Base-by-base conservation (phyloP, 2,329 filamentous ascomycete genomes). In the Nigrospora osmanthi region DNA sequence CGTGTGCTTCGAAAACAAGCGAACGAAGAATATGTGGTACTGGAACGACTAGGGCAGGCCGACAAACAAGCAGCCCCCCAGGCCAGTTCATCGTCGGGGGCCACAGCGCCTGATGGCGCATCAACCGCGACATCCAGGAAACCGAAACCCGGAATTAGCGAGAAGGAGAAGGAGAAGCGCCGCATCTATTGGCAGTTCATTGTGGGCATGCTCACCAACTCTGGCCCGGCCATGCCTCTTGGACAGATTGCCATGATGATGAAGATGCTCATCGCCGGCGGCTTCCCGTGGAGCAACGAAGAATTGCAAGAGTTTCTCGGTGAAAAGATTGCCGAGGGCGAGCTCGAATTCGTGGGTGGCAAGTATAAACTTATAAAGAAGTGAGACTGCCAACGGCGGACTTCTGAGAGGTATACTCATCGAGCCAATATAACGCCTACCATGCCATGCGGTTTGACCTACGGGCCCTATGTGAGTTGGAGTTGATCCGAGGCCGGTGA, bases 121-220 rank as follows among this genome's bases (percentile, higher is more conserved):
- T 56, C 51, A 17, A 63, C 62, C 38, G 54, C 65, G 34, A 72
- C 69, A 17, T 70, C 71, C 19, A 75, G 71, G 6, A 75, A 81
- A 53, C 65, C 70, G 48, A 67, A 62, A 46, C 60, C 61, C 12
- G 12, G 66, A 67, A 70, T 86, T 31, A 76, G 85, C 17, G 74
- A 80, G 52, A 84, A 87, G 60, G 79, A 82, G 58, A 71, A 74
- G 54, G 76, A 77, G 54, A 71, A 72, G 47, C 71, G 73, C 32
- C 65, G 68, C 37, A 76, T 95, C 35, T 95, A 96, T 65, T 89
- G 87, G 80, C 85, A 90, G 57, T 97, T 95, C 61, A 89, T 98
- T 47, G 73, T 89, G 46, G 89, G 88, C 42, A 97, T 98, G 93
- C 70, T 98, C 65, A 96, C 89, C 49, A 96, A 96, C 63, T 85